Evolutionary conservation across 257 asterid genomes (phyloP).

Genomic region (Solanum dulcamara): DNA sequence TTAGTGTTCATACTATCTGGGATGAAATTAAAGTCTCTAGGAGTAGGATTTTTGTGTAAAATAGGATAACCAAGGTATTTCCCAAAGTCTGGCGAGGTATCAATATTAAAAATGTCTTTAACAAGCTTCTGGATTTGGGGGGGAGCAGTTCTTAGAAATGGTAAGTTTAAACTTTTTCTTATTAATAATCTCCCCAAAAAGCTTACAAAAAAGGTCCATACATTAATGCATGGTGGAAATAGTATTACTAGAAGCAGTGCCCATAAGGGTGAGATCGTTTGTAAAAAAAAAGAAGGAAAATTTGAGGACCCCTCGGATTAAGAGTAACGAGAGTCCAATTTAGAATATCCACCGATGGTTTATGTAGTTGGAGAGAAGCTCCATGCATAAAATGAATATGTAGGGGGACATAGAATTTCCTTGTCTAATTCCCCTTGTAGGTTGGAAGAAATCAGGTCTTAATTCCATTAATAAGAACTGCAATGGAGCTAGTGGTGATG

Average conservation of each 20-base stretch:
- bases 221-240: background rate
- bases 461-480: no score
- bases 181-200: background rate
- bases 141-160: background rate
- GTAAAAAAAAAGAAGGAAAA: background rate
- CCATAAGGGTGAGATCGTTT: background rate
- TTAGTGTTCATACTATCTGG: background rate
- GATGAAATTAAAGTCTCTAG: background rate
- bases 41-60: background rate
- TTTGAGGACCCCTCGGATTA: background rate
- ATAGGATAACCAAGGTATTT: background rate
- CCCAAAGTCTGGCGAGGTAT: background rate
- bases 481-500: background rate
- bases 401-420: background rate
- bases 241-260: no score
- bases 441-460: rapidly evolving
- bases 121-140: background rate
- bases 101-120: no score
- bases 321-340: background rate
- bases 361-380: no score
- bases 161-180: background rate
- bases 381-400: background rate
- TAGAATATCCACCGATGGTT: background rate
- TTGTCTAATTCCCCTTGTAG: no score
- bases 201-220: background rate